Evolutionary conservation across 352 stramenopile species (phyloP).

Genomic region (Phytophthora citricola): DNA sequence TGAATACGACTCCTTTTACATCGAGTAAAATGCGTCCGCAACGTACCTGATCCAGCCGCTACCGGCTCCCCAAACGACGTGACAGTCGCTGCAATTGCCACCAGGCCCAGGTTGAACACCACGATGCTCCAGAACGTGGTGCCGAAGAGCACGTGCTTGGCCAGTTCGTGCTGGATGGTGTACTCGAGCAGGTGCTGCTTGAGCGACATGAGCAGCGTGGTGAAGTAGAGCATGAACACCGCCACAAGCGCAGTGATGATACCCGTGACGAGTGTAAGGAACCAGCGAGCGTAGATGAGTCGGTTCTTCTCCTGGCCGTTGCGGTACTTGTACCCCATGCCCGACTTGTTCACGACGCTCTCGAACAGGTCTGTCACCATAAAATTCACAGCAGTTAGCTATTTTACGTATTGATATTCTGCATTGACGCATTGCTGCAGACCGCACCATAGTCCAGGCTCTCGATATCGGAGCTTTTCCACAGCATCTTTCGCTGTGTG

Average conservation of each 20-base stretch:
- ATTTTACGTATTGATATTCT: constrained; percentile 7
- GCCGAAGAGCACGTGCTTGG: constrained; percentile 72
- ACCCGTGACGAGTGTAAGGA: constrained; percentile 78
- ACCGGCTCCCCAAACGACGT: constrained; percentile 81
- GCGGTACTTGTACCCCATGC: constrained; percentile 82
- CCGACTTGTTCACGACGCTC: constrained; percentile 89
- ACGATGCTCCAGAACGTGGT: constrained; percentile 77
- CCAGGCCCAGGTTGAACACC: constrained; percentile 75
- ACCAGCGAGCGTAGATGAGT: constrained; percentile 83
- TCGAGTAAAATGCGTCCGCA: not conserved
- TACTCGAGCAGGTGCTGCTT: constrained; percentile 77
- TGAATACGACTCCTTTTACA: no score
- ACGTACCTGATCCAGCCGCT: constrained; percentile 76
- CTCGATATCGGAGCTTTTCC: constrained; percentile 75
- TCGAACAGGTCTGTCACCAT: constrained; percentile 75
- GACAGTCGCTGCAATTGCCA: constrained; percentile 73
- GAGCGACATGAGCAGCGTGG: constrained; percentile 65
- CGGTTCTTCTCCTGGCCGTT: constrained; percentile 84
- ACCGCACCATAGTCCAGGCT: constrained; percentile 83
- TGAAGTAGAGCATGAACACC: constrained; percentile 85
- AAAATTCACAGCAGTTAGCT: constrained; percentile 3
- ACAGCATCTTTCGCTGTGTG: constrained; percentile 46
- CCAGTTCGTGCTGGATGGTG: constrained; percentile 65
- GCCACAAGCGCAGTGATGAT: constrained; percentile 78
- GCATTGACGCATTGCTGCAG: not conserved